Percentiles rank a stretch among this genome's conserved stretches.
phyloP scores from a whole-genome alignment of 148 eudicot genomes.

The Amaranthus palmeri region DNA sequence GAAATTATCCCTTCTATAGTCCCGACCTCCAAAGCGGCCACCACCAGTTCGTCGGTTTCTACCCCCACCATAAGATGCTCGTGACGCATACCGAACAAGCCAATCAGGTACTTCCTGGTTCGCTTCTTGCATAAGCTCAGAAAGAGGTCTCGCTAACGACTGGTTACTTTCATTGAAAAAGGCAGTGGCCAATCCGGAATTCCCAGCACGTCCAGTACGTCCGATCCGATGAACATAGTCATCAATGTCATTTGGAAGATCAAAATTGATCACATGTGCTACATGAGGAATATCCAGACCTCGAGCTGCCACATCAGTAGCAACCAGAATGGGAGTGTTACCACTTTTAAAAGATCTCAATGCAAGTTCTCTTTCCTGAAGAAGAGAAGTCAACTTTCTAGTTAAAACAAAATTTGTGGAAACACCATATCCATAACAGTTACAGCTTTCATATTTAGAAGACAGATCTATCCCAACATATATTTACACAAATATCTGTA shows the following conservation, averaged over 20 bases:
- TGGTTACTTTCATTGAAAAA: constrained; percentile 70
- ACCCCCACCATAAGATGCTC: constrained; percentile 51
- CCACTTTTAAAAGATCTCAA: constrained; percentile 73
- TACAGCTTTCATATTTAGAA: not conserved
- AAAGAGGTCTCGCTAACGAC: constrained; percentile 54
- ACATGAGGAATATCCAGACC: constrained; percentile 89
- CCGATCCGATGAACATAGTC: constrained; percentile 92
- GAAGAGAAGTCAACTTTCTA: not conserved
- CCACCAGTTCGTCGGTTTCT: constrained; percentile 46
- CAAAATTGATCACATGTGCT: constrained; percentile 81
- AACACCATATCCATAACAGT: not conserved
- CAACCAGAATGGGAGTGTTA: constrained; percentile 75
- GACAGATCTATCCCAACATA: not conserved
- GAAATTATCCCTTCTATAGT: constrained; percentile 54
- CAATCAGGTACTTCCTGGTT: constrained; percentile 81
- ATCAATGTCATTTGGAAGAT: constrained; percentile 79
- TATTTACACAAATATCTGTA: too few relatives aligned
- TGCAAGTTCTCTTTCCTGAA: constrained; percentile 85
- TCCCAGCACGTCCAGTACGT: constrained; percentile 91
- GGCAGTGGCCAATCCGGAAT: constrained; percentile 84
- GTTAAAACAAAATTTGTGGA: not conserved
- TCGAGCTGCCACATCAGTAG: constrained; percentile 91
- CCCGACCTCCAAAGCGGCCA: constrained; percentile 64
- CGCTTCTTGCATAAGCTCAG: constrained; percentile 77
- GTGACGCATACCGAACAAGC: constrained; percentile 58